Conservation (phyloP, 768 basidiomycete species). For the Auricularia heimuer region DNA sequence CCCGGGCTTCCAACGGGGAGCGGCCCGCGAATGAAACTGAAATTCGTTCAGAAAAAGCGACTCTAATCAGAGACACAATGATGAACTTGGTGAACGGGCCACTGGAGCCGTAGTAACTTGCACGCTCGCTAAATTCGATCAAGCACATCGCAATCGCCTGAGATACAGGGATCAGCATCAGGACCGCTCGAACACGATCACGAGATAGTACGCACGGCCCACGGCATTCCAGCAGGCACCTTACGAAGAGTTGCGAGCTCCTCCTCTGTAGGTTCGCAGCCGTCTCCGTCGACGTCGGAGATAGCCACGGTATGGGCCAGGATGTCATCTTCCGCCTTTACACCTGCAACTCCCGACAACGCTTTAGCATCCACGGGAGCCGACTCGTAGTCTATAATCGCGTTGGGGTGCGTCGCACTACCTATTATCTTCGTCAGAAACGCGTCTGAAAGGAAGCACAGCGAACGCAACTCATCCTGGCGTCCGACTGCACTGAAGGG, state of each 20-base stretch:
- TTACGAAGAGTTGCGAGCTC: conserved; percentile 16
- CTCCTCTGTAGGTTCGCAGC: conserved; percentile 7
- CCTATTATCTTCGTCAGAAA: not conserved
- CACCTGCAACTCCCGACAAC: not conserved
- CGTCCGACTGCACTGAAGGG: too few relatives aligned
- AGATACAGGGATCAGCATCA: not conserved
- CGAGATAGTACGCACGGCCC: conserved; percentile 4
- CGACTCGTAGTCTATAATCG: not conserved
- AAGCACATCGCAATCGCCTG: conserved; percentile 22
- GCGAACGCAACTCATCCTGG: not conserved
- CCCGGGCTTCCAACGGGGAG: conserved; percentile 17
- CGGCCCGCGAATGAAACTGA: conserved; percentile 19
- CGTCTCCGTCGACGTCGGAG: not conserved
- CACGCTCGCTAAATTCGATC: conserved; percentile 24
- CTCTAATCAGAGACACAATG: not conserved
- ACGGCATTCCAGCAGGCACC: conserved; percentile 16
- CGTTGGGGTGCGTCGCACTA: not conserved
- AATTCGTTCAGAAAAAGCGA: not conserved
- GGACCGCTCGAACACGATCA: not conserved
- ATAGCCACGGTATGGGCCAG: not conserved
- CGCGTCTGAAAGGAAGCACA: not conserved
- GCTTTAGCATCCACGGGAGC: not conserved
- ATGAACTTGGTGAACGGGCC: conserved; percentile 4
- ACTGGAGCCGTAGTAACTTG: conserved; percentile 16
- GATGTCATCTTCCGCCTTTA: not conserved